Conservation (phyloP, 129 eudicot genomes). For the Centaurea solstitialis region DNA sequence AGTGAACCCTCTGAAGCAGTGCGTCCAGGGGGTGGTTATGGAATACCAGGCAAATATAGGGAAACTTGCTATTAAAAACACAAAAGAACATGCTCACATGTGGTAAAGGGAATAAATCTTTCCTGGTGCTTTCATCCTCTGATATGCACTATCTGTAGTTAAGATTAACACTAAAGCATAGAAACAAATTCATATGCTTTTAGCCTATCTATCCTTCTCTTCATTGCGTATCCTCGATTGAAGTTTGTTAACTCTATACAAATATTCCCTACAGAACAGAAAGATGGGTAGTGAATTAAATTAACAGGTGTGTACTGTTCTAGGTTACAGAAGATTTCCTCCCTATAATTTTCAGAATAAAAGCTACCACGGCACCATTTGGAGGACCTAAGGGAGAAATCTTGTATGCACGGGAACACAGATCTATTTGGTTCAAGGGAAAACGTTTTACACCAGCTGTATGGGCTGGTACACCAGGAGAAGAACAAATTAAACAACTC, state of each 20-base stretch:
- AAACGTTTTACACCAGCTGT: conserved; percentile 77
- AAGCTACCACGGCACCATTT: conserved; percentile 72
- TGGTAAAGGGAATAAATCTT: background rate
- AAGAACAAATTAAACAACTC: conserved; percentile 85
- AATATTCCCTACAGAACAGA: conserved; percentile 16
- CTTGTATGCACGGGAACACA: conserved; percentile 84
- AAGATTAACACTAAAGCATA: too few relatives aligned
- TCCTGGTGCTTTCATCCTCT: background rate
- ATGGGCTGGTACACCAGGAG: conserved; percentile 86
- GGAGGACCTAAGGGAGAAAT: conserved; percentile 97
- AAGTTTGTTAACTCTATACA: conserved; percentile 8
- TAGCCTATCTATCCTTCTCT: background rate
- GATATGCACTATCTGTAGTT: too few relatives aligned
- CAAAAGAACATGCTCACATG: too few relatives aligned
- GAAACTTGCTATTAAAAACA: too few relatives aligned
- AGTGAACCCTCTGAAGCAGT: too few relatives aligned
- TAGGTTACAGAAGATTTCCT: conserved; percentile 86
- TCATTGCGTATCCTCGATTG: background rate
- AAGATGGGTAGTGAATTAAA: background rate
- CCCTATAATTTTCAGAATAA: conserved; percentile 80
- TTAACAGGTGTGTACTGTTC: background rate
- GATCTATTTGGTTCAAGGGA: conserved; percentile 94
- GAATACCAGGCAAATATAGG: too few relatives aligned
- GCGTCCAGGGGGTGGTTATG: too few relatives aligned
- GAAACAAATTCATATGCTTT: background rate